Evolutionary conservation across 1,284 basidiomycete genomes (phyloP).

Genomic region (Moesziomyces aphidis): DNA sequence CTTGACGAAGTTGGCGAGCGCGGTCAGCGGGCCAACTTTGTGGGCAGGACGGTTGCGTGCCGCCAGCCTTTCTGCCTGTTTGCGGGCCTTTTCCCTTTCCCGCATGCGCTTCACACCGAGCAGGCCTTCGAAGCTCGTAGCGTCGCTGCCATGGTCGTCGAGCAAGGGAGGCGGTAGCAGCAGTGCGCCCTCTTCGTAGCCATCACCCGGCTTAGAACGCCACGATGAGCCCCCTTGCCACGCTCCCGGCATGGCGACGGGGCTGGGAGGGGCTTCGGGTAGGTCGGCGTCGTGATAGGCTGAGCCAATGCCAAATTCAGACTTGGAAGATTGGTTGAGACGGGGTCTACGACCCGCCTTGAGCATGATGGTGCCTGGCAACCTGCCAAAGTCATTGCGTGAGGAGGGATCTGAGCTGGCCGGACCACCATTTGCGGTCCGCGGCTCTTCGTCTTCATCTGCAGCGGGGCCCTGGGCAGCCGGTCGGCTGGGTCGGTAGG

Average conservation of each 20-base stretch:
- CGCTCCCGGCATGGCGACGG: constrained; percentile 64
- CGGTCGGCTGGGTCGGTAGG: constrained; percentile 4
- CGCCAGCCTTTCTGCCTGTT: constrained; percentile 52
- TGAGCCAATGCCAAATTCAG: constrained; percentile 54
- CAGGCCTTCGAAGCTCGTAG: constrained; percentile 51
- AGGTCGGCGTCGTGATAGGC: constrained; percentile 25
- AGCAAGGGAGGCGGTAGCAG: constrained; percentile 63
- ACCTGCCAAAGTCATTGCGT: neutral
- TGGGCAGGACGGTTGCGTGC: constrained; percentile 62
- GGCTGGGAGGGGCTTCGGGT: constrained; percentile 59
- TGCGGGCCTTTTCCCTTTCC: constrained; percentile 53
- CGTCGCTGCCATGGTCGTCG: constrained; percentile 58
- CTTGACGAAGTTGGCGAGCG: constrained; percentile 63
- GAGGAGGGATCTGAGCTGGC: neutral
- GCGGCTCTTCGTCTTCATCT: too few species aligned
- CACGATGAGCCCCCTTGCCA: constrained; percentile 55
- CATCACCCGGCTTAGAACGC: constrained; percentile 44
- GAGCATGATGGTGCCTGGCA: constrained; percentile 27
- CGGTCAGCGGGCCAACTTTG: constrained; percentile 60
- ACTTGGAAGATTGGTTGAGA: constrained; percentile 12
- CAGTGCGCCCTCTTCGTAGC: constrained; percentile 57
- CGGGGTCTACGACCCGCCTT: constrained; percentile 28
- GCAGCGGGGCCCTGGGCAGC: neutral
- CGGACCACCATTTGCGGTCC: too few species aligned
- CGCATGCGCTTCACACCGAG: constrained; percentile 62